A percentile compares a stretch with the other conserved stretches of the same genome.
phyloP scores from a whole-genome alignment of 2,329 filamentous ascomycete genomes.

The Phyllosticta citribraziliensis region DNA sequence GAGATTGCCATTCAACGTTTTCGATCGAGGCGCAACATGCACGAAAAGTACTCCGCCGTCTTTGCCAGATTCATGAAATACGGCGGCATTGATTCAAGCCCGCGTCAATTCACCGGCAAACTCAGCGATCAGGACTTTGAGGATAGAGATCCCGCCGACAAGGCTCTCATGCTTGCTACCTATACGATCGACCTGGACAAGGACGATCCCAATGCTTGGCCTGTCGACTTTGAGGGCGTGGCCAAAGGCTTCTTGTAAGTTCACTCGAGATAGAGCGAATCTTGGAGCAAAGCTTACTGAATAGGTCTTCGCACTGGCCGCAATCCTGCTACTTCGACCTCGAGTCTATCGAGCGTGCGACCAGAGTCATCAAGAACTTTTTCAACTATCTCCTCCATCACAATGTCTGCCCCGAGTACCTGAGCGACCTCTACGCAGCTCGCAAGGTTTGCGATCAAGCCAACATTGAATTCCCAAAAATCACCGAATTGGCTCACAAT shows the following conservation, averaged over 20 bases:
- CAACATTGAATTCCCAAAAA: slow-evolving; percentile 54
- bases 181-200: slow-evolving; percentile 47
- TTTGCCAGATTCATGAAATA: slow-evolving; percentile 76
- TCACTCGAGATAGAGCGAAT: slow-evolving; percentile 1
- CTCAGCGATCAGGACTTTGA: slow-evolving; percentile 52
- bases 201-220: slow-evolving; percentile 48
- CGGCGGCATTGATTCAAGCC: slow-evolving; percentile 63
- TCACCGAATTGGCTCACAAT: slow-evolving; percentile 39
- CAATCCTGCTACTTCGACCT: slow-evolving; percentile 46
- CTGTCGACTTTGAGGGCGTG: slow-evolving; percentile 71
- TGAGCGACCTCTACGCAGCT: slow-evolving; percentile 55
- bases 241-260: slow-evolving; percentile 69
- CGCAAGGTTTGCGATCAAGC: slow-evolving; percentile 57
- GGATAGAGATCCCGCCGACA: slow-evolving; percentile 52
- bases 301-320: slow-evolving; percentile 44
- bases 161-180: slow-evolving; percentile 53
- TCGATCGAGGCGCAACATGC: slow-evolving; percentile 64
- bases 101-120: slow-evolving; percentile 54
- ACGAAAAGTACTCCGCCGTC: slow-evolving; percentile 48
- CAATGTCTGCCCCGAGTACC: slow-evolving; percentile 75
- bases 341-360: slow-evolving; percentile 47
- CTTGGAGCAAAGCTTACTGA: slow-evolving; percentile 15
- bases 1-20: slow-evolving; percentile 79
- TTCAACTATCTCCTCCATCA: slow-evolving; percentile 80
- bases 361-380: slow-evolving; percentile 70